phyloP scores from a whole-genome alignment of 345 rosid species.

The Eucalyptus grandis region DNA sequence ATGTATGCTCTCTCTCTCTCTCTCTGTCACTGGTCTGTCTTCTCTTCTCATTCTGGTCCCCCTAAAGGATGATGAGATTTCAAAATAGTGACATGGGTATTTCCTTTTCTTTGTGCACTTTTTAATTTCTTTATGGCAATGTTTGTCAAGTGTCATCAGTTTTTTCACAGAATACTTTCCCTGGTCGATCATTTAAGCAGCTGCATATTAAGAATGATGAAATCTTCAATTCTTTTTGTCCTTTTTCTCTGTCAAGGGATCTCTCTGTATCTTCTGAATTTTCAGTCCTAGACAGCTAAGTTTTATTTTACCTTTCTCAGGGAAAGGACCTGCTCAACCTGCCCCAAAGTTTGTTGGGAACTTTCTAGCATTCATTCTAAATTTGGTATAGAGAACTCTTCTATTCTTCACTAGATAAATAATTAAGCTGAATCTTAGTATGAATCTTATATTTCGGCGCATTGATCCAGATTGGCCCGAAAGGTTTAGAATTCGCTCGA shows the following conservation, averaged over 20 bases:
- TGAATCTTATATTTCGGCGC: background rate
- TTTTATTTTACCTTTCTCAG: constrained; percentile 11
- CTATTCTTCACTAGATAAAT: background rate
- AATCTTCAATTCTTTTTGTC: background rate
- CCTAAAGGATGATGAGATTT: background rate
- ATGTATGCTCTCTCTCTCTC: background rate
- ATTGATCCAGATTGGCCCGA: constrained; percentile 70
- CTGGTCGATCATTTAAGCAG: background rate
- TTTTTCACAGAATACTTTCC: background rate
- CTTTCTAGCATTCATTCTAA: constrained; percentile 62
- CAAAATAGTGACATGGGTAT: background rate
- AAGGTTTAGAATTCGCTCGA: constrained; percentile 94
- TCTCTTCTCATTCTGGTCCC: background rate
- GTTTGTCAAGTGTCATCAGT: background rate
- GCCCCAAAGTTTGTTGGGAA: constrained; percentile 76
- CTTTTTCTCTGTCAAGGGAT: background rate
- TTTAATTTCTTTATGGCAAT: background rate
- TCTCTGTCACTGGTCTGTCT: background rate
- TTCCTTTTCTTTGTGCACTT: background rate
- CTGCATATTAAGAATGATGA: background rate
- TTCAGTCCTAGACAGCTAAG: background rate
- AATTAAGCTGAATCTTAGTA: background rate
- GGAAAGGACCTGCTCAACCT: constrained; percentile 88
- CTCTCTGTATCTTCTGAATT: background rate
- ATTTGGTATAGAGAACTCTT: constrained; percentile 42